Conservation (phyloP, 2,329 filamentous ascomycete species). For the Paradendryphiella salina region DNA sequence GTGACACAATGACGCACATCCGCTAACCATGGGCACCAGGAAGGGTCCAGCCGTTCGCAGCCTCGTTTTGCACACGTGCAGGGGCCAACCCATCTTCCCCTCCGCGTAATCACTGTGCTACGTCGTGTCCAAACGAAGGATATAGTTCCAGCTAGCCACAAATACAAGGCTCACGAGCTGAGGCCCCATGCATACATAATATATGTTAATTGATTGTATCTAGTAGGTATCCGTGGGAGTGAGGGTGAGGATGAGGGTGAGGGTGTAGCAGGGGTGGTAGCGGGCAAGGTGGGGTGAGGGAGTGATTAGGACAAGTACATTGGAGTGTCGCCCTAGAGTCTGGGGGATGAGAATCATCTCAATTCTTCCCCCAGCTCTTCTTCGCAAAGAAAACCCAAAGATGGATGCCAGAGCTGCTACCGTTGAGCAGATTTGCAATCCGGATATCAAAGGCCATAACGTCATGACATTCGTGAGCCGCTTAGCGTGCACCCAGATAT, state of each 20-base stretch:
- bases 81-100: background rate
- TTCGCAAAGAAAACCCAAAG: conserved; percentile 21
- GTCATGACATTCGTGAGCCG: conserved; percentile 49
- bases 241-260: conserved; percentile 12
- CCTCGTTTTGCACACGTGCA: conserved; percentile 9
- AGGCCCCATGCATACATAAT: background rate
- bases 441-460: conserved; percentile 48
- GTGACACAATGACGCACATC: conserved; percentile 14
- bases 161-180: background rate
- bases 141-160: too few species aligned
- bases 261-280: conserved; percentile 7
- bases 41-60: conserved; percentile 11
- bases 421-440: conserved; percentile 42
- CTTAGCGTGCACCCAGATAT: conserved; percentile 44
- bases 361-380: conserved; percentile 19
- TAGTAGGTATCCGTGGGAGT: conserved; percentile 13
- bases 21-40: conserved; percentile 1
- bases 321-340: conserved; percentile 5
- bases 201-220: conserved; percentile 19
- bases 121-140: too few species aligned
- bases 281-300: conserved; percentile 18
- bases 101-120: background rate
- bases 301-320: conserved; percentile 23
- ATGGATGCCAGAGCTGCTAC: conserved; percentile 37
- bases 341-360: conserved; percentile 20